These are phyloP conservation scores for Ophiostoma quercus DNA, from an alignment of 2,329 filamentous ascomycete species.

Conservation along the genomic window DNA sequence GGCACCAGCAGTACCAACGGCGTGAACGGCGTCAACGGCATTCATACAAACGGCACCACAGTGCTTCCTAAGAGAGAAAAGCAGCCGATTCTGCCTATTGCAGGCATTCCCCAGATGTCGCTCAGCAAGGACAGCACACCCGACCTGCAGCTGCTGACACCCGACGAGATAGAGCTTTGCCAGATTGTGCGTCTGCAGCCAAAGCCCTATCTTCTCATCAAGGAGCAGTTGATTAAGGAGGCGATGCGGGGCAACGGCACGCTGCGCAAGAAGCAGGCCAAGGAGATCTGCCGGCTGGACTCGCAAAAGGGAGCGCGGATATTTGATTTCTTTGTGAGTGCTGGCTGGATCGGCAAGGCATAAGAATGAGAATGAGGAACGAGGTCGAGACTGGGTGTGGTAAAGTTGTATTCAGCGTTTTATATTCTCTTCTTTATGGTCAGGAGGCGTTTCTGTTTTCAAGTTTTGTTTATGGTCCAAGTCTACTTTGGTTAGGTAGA, in stretches of 20 bases:
- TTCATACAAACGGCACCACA: constrained; percentile 35
- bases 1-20: constrained; percentile 28
- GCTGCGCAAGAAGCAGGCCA: constrained; percentile 90
- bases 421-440: neutral
- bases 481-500: constrained; percentile 9
- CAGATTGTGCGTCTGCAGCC: constrained; percentile 78
- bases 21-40: constrained; percentile 13
- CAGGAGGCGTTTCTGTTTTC: neutral
- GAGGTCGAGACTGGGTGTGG: neutral
- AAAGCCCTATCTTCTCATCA: constrained; percentile 92
- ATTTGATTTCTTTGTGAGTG: constrained; percentile 91
- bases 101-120: constrained; percentile 58
- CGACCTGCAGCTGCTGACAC: constrained; percentile 78
- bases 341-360: constrained; percentile 85
- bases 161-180: constrained; percentile 82
- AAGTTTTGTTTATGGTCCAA: neutral
- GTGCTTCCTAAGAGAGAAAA: constrained; percentile 44
- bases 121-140: constrained; percentile 70
- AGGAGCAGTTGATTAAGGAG: constrained; percentile 86
- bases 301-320: constrained; percentile 77
- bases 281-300: constrained; percentile 78
- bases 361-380: constrained; percentile 34
- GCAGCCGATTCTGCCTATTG: constrained; percentile 51
- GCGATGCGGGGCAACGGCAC: constrained; percentile 81
- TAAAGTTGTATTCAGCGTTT: neutral